phyloP scores from a whole-genome alignment of 768 basidiomycete species.

The Termitomyces sp. region DNA sequence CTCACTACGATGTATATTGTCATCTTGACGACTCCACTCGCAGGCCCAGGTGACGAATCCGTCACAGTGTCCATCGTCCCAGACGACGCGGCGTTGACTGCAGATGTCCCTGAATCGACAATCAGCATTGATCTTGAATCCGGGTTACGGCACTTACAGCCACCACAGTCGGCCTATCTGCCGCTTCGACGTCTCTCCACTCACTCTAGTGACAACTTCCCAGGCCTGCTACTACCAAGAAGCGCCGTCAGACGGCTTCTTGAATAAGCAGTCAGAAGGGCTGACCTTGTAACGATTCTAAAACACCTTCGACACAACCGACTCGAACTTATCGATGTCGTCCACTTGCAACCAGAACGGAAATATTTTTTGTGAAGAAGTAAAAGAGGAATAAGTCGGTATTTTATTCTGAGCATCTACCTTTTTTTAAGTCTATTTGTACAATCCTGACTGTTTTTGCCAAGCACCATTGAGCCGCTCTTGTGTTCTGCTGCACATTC shows the following conservation, averaged over 20 bases:
- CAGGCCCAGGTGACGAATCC: not conserved
- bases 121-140: not conserved
- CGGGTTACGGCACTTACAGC: not conserved
- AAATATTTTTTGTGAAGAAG: not conserved
- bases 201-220: not conserved
- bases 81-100: not conserved
- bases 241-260: not conserved
- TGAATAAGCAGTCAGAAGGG: not conserved
- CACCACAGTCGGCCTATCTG: not conserved
- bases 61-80: not conserved
- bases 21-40: not conserved
- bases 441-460: not conserved
- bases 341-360: not conserved
- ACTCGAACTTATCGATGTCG: not conserved
- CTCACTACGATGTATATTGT: slow-evolving; percentile 1
- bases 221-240: not conserved
- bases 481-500: too few species aligned
- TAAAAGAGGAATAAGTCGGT: not conserved
- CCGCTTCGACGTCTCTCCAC: not conserved
- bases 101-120: not conserved
- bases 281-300: not conserved
- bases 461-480: not conserved
- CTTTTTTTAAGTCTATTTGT: not conserved
- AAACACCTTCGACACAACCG: not conserved
- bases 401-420: not conserved